These are phyloP conservation scores for Vachellia collinsii DNA, from an alignment of 306 rosid genomes.

Conservation along the genomic window DNA sequence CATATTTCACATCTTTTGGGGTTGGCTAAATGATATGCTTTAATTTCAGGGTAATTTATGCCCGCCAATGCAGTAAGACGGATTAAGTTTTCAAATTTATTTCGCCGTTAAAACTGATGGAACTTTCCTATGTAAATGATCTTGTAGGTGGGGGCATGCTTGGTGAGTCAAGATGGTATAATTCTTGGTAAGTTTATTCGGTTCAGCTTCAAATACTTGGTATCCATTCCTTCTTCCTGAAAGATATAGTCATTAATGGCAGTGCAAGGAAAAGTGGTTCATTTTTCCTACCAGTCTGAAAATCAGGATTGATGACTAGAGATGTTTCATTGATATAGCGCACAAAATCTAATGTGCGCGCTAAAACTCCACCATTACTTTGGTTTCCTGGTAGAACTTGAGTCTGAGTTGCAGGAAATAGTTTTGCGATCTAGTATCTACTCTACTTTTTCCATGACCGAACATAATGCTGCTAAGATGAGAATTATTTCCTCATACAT, in stretches of 20 bases:
- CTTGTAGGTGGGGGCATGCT: slow-evolving; percentile 89
- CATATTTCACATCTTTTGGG: slow-evolving; percentile 27
- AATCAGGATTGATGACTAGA: neutral
- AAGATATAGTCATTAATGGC: neutral
- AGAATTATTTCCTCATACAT: neutral
- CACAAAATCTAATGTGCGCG: neutral
- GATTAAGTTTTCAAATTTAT: neutral
- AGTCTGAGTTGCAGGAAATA: neutral
- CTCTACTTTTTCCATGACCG: neutral
- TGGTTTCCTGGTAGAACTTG: neutral
- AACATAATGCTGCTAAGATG: neutral
- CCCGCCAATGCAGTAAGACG: neutral
- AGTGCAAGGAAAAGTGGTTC: neutral
- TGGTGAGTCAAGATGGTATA: slow-evolving; percentile 82
- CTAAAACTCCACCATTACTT: neutral
- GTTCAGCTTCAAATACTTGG: slow-evolving; percentile 14
- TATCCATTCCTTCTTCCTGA: neutral
- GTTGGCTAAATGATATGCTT: neutral
- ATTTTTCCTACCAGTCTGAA: neutral
- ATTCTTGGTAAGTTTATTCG: slow-evolving; percentile 72
- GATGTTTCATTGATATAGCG: neutral
- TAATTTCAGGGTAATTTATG: neutral
- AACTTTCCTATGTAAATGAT: slow-evolving; percentile 25
- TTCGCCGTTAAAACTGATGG: neutral
- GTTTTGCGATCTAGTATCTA: neutral